phyloP scores from a whole-genome alignment of 2,329 filamentous ascomycete species.

The Fusarium mexicanum region DNA sequence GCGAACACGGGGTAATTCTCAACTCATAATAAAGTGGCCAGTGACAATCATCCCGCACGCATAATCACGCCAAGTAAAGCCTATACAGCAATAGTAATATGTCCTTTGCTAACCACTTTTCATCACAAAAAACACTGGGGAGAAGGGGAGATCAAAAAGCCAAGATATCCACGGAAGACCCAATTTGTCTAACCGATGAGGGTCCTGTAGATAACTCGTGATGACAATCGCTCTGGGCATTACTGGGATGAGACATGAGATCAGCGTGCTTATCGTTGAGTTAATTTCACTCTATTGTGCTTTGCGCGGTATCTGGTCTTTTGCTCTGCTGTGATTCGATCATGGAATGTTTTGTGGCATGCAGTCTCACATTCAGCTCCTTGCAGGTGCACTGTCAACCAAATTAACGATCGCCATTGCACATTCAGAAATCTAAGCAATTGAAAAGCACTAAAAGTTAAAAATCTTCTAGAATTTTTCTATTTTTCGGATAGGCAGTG shows the following conservation, averaged over 20 bases:
- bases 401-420: neutral
- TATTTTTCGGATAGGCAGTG: neutral
- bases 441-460: neutral
- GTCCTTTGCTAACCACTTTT: neutral
- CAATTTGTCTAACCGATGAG: neutral
- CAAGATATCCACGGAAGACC: slow-evolving; percentile 1
- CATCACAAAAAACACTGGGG: neutral
- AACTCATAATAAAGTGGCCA: neutral
- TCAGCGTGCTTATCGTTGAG: slow-evolving; percentile 6
- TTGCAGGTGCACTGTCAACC: neutral
- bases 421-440: neutral
- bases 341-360: neutral
- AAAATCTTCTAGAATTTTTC: neutral
- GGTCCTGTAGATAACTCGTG: neutral
- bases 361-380: neutral
- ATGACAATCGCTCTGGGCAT: neutral
- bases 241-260: neutral
- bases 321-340: neutral
- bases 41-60: neutral
- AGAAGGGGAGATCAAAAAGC: neutral
- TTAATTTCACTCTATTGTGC: neutral
- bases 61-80: neutral
- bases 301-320: neutral
- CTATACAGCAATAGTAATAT: neutral
- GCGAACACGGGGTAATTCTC: neutral